phyloP scores from a whole-genome alignment of 2,329 filamentous ascomycete genomes.

The Mollisia scopiformis region DNA sequence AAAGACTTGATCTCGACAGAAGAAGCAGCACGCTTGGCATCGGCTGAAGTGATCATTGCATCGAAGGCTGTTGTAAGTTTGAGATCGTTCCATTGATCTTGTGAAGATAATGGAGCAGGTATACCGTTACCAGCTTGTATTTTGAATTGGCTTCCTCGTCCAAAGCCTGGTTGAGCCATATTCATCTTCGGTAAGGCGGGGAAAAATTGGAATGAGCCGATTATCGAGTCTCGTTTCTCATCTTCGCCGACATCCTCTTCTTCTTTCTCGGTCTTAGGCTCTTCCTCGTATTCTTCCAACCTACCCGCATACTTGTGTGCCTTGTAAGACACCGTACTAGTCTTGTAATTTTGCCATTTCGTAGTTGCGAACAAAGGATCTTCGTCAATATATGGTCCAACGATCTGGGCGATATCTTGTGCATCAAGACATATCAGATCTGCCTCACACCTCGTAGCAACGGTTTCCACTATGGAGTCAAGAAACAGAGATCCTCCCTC shows the following conservation, averaged over 20 bases:
- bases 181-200: background rate
- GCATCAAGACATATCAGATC: constrained; percentile 72
- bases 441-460: constrained; percentile 63
- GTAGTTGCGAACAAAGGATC: constrained; percentile 41
- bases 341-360: constrained; percentile 40
- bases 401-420: constrained; percentile 69
- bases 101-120: constrained; percentile 29
- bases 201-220: background rate
- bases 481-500: constrained; percentile 57
- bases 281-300: constrained; percentile 51
- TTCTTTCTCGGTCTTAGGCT: constrained; percentile 26
- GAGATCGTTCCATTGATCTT: constrained; percentile 61
- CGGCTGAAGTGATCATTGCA: constrained; percentile 54
- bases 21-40: constrained; percentile 34
- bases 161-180: background rate
- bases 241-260: constrained; percentile 23
- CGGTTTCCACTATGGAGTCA: constrained; percentile 62
- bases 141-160: background rate
- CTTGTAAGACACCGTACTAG: constrained; percentile 58
- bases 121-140: constrained; percentile 3
- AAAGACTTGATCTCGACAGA: constrained; percentile 26
- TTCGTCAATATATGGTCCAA: constrained; percentile 72
- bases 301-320: constrained; percentile 58
- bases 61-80: constrained; percentile 63
- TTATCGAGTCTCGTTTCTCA: constrained; percentile 13